Evolutionary conservation across 192 early-diverging fungal species (phyloP).

Genomic region (Phycomyces blakesleeanus): DNA sequence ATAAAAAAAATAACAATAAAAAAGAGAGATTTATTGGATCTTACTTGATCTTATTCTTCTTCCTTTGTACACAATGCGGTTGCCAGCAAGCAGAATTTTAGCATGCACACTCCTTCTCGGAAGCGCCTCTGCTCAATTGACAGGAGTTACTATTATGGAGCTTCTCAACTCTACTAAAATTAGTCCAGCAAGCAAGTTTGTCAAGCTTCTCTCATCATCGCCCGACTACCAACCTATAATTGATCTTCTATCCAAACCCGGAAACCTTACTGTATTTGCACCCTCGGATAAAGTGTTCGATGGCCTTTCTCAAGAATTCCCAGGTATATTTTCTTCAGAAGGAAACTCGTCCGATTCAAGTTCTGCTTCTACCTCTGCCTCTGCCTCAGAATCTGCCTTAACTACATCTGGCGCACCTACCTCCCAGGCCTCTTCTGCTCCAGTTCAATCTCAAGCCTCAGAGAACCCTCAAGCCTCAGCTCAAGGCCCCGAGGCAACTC

Average conservation of each 20-base stretch:
- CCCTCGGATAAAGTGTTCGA: neutral
- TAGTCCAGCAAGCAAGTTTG: neutral
- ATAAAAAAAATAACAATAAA: too few species aligned
- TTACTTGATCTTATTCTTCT: too few species aligned
- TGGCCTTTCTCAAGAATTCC: neutral
- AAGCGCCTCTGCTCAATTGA: neutral
- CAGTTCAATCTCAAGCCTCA: too few species aligned
- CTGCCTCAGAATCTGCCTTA: neutral
- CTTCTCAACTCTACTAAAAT: constrained; percentile 1
- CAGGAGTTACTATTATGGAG: neutral
- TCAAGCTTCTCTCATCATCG: neutral
- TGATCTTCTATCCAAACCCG: constrained; percentile 2
- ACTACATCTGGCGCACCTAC: too few species aligned
- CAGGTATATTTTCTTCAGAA: neutral
- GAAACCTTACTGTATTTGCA: neutral
- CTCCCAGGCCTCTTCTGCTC: too few species aligned
- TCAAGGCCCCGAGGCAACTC: too few species aligned
- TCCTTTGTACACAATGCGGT: too few species aligned
- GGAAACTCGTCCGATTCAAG: neutral
- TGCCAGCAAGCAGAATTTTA: too few species aligned
- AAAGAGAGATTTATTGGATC: too few species aligned
- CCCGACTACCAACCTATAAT: constrained; percentile 3
- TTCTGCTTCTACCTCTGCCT: neutral
- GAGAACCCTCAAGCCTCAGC: too few species aligned
- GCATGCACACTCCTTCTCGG: neutral